Evolutionary conservation across 2,329 filamentous ascomycete species (phyloP), one percentile per base, ranked within the genome.

Genomic region (Aspergillus ustus): DNA sequence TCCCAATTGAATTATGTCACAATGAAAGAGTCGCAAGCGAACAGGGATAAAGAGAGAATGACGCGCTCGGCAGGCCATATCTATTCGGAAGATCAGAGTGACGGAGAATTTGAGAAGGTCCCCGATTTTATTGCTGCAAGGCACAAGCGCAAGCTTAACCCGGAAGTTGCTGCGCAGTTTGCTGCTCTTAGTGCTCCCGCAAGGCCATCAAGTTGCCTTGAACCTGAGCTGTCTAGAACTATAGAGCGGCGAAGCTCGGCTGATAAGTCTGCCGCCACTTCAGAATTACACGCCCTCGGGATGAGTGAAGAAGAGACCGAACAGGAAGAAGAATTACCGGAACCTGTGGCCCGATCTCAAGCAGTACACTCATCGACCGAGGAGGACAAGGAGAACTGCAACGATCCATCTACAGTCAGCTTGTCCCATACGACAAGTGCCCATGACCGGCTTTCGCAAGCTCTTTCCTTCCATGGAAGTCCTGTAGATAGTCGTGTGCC

Each of bases 361-460:
- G 68, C 72, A 5, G 53, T 62, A 22, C 66, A 71, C 48, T 66
- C 70, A 15, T 70, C 75, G 11, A 71, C 69, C 9, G 80, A 81
- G 44, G 81, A 82, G 60, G 76, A 82, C 62, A 82, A 83, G 65
- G 81, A 82, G 65, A 82, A 82, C 53, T 73, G 75, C 57, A 68
- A 75, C 29, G 72, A 69, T 46, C 67, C 66, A 20, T 66, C 69
- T 25, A 59, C 69, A 43, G 67, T 72, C 29, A 63, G 70, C 25
- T 68, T 73, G 4, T 67, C 69, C 59, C 72, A 73, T 9, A 69
- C 75, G 3, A 67, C 70, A 56, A 71, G 65, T 62, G 73, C 77
- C 8, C 77, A 80, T 59, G 72, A 73, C 57, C 73, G 76, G 4
- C 70, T 79, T 49, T 80, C 77, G 3, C 75, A 77, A 52, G 72